A percentile compares a stretch with the other conserved stretches of the same genome.
Evolutionary conservation across 495 filamentous ascomycete genomes (phyloP).

Genomic region (Penicillium manginii): DNA sequence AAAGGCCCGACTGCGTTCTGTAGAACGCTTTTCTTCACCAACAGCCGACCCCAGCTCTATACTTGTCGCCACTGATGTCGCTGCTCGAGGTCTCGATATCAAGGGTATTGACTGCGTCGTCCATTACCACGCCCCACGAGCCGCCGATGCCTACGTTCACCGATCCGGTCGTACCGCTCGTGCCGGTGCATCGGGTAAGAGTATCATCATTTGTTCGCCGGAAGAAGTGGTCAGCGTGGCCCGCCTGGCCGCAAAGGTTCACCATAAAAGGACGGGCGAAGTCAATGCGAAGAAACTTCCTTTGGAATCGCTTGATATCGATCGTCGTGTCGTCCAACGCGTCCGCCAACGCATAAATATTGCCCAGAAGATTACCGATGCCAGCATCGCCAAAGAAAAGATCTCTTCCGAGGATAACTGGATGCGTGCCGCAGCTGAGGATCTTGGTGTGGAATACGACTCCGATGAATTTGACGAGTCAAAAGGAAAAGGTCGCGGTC

Average conservation of each 20-base stretch:
- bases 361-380: conserved; percentile 83
- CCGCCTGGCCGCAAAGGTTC: conserved; percentile 85
- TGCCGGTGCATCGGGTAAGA: conserved; percentile 73
- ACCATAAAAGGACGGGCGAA: conserved; percentile 56
- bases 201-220: conserved; percentile 85
- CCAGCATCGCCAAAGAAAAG: conserved; percentile 82
- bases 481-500: conserved; percentile 66
- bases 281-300: conserved; percentile 56
- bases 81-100: conserved; percentile 95
- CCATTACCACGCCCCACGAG: conserved; percentile 92
- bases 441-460: conserved; percentile 92
- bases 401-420: conserved; percentile 81
- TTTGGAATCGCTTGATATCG: conserved; percentile 78
- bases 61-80: conserved; percentile 92
- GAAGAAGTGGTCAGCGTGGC: conserved; percentile 86
- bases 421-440: conserved; percentile 82
- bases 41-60: conserved; percentile 63
- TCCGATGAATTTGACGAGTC: conserved; percentile 77
- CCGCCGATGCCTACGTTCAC: conserved; percentile 93
- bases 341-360: conserved; percentile 74
- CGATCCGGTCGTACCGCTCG: conserved; percentile 94
- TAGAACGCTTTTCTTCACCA: conserved; percentile 83
- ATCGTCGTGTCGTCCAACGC: conserved; percentile 74
- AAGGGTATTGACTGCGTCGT: conserved; percentile 82
- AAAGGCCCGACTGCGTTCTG: conserved; percentile 90